These are phyloP conservation scores for Kernera saxatilis DNA, from an alignment of 345 rosid species.

Conservation along the genomic window DNA sequence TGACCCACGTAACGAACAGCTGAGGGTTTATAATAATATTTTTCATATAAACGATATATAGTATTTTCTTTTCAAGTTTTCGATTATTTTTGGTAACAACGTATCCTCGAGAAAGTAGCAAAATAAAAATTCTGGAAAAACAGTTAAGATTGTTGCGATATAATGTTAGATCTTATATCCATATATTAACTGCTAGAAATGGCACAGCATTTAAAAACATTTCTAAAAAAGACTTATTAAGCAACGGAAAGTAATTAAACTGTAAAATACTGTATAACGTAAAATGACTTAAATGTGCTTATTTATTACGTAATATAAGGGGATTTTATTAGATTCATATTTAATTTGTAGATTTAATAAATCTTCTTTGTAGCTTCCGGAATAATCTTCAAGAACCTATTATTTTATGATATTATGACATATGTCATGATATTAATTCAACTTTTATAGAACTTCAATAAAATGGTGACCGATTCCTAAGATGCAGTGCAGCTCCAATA, in stretches of 20 bases:
- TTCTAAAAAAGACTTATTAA: background rate
- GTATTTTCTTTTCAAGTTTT: background rate
- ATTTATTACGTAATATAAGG: background rate
- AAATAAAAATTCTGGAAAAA: background rate
- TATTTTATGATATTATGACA: background rate
- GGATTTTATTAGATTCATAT: background rate
- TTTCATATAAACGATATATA: background rate
- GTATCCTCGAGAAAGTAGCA: background rate
- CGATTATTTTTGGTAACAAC: background rate
- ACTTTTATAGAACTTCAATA: too few species aligned
- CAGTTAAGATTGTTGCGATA: background rate
- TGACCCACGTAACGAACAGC: conserved; percentile 4
- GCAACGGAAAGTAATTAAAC: background rate
- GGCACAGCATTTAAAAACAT: background rate
- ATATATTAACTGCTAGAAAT: background rate
- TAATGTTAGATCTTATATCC: background rate
- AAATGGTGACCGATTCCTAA: too few species aligned
- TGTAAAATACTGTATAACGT: background rate
- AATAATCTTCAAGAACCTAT: background rate
- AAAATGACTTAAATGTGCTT: background rate
- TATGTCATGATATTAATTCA: background rate
- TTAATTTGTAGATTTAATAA: background rate
- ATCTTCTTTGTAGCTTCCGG: background rate
- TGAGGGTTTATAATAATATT: background rate
- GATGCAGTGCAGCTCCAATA: too few species aligned